Base-by-base conservation (phyloP, 2,329 filamentous ascomycete species). In the Fusarium sp. region DNA sequence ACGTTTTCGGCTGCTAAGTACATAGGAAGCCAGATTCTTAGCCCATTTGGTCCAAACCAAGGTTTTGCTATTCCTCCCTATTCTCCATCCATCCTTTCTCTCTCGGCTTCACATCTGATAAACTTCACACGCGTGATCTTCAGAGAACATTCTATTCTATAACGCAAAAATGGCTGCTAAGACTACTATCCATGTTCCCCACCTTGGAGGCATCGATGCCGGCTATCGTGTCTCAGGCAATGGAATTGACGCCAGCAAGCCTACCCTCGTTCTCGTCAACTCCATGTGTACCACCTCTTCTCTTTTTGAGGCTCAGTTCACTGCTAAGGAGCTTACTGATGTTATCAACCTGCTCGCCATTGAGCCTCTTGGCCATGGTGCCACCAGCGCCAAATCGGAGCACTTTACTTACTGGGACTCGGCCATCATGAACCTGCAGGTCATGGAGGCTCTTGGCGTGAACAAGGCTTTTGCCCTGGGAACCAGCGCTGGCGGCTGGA, bases 381-480 rank as follows among this genome's bases (percentile, higher is more conserved):
- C 81, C 17, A 86, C 85, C 2, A 77, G 74, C 57, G 79, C 73
- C 57, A 55, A 74, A n/a, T 71, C 73, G 0, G 83, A 86, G 70
- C 82, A 85, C 61, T 87, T 85, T 70, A 87, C 84, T 3, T 87
- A 86, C 77, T 87, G 86, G 86, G 86, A 87, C 73, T 78, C 84
- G 5, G 85, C 85, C 44, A 76, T 81, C 61, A 83, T 89, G 83
- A 82, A 83, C 13, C 76, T 88, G 10, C 86, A 90, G 76, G 85
- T 87, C 2, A 79, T 90, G 80, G 83, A 87, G 39, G 80, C 80
- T 7, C 78, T 87, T 5, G 79, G 80, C 3, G 79, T 87, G 26
- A 52, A 78, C 18, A 83, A 83, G 77, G 84, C 83, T 0, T 87
- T 85, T 64, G 81, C 82, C 1, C 73, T 87, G 10, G 85, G 85